Evolutionary conservation across 2,329 filamentous ascomycete species (phyloP), one percentile per base, ranked within the genome.

Genomic region (Exutisphaerella laricina): DNA sequence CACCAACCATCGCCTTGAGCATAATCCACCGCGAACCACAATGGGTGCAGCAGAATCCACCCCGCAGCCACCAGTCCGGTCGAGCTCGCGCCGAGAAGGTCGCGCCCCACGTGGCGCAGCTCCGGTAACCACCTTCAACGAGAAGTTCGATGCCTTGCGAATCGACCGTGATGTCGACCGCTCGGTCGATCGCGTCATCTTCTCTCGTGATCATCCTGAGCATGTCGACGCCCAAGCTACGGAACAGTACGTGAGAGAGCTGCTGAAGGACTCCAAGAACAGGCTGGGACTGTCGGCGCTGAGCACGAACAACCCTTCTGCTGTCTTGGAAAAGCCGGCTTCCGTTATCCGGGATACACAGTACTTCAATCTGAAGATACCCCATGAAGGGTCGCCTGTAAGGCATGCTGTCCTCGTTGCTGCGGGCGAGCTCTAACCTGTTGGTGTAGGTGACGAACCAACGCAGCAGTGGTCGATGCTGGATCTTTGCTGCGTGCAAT

Each of bases 401-500:
- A 17, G 43, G 18, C 4, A 12, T 22, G 18, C 12, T 34, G 4
- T 7, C 14, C 10, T 9, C 9, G 22, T 9, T 8, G 5, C 13
- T 8, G 13, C n/a, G 17, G 7, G 10, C 20, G 9, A 29, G 3
- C 17, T n/a, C 14, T 36, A 43, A 23, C 46, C 29, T 12, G 26
- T 20, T 5, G n/a, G n/a, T 1, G n/a, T 7, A 53, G 50, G 82
- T 94, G 49, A 94, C 88, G 0, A 89, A 94, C 63, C 88, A 95
- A 68, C 75, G 82, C 23, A 78, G 78, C 5, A 88, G 84, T 2
- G 88, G 88, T 5, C 76, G 88, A 51, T 95, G 88, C 72, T 95
- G 88, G 88, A 78, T 94, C 50, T 95, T 95, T 56, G 88, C 88
- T 1, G 80, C 85, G 4, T 92, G 86, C n/a, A 94, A 94, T 56